phyloP scores from a whole-genome alignment of 768 basidiomycete genomes.

The Mycena vitilis region DNA sequence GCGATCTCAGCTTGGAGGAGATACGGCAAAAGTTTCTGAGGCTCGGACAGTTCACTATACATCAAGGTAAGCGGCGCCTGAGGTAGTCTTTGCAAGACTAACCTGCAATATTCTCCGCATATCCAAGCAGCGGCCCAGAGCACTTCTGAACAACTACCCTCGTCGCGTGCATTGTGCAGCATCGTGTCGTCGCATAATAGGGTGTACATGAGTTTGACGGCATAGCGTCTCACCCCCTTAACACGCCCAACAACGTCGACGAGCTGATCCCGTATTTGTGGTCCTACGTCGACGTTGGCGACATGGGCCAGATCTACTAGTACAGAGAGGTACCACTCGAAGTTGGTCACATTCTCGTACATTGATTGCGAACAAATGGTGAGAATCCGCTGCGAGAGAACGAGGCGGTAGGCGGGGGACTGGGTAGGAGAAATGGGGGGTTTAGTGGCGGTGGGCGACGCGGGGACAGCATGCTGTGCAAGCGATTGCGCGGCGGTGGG shows the following conservation, averaged over 20 bases:
- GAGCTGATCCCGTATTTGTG: slow-evolving; percentile 83
- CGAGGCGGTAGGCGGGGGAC: slow-evolving; percentile 87
- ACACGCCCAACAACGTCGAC: slow-evolving; percentile 91
- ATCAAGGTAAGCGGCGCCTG: slow-evolving; percentile 13
- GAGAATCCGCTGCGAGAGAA: slow-evolving; percentile 85
- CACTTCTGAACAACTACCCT: slow-evolving; percentile 84
- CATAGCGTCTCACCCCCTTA: slow-evolving; percentile 76
- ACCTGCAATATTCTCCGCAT: slow-evolving; percentile 95
- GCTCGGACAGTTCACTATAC: slow-evolving; percentile 79
- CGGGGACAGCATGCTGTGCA: slow-evolving; percentile 51
- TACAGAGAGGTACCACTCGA: slow-evolving; percentile 98
- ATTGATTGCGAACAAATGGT: slow-evolving; percentile 85
- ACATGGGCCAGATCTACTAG: slow-evolving; percentile 93
- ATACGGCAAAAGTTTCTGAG: slow-evolving; percentile 77
- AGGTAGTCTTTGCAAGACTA: slow-evolving; percentile 42
- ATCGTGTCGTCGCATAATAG: slow-evolving; percentile 84
- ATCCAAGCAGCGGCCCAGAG: slow-evolving; percentile 97
- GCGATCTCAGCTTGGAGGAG: slow-evolving; percentile 72
- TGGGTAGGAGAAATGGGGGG: slow-evolving; percentile 66
- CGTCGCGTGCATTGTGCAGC: slow-evolving; percentile 72
- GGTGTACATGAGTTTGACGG: slow-evolving; percentile 86
- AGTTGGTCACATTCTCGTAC: slow-evolving; percentile 90
- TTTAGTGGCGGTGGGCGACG: slow-evolving; percentile 48
- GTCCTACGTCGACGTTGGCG: slow-evolving; percentile 82
- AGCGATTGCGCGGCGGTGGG: slow-evolving; percentile 75